phyloP scores from a whole-genome alignment of 2,329 filamentous ascomycete genomes.

The Neoascochyta sp. region DNA sequence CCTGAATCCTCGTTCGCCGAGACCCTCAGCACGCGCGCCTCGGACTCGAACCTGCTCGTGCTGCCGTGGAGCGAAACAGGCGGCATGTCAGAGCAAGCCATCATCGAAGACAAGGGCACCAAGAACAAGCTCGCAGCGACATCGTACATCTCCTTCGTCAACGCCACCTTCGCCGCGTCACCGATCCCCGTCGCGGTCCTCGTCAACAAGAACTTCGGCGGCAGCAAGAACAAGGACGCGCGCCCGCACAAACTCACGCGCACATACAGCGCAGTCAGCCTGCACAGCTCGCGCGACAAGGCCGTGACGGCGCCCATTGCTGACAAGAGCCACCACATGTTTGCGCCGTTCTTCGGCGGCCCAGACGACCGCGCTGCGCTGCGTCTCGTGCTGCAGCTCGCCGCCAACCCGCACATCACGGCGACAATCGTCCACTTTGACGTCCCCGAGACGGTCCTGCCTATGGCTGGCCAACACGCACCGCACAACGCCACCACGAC shows the following conservation, averaged over 20 bases:
- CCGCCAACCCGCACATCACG: slow-evolving; percentile 72
- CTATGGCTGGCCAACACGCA: too few species aligned
- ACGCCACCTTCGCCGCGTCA: slow-evolving; percentile 59
- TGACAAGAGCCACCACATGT: slow-evolving; percentile 75
- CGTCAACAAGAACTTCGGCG: slow-evolving; percentile 67
- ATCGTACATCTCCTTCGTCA: slow-evolving; percentile 71
- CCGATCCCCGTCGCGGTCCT: slow-evolving; percentile 71
- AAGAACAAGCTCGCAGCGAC: slow-evolving; percentile 58
- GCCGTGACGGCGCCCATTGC: slow-evolving; percentile 54
- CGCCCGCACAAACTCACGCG: slow-evolving; percentile 20
- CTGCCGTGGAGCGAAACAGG: slow-evolving; percentile 89
- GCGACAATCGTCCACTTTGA: slow-evolving; percentile 68
- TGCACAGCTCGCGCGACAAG: slow-evolving; percentile 58
- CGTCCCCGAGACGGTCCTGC: slow-evolving; percentile 21
- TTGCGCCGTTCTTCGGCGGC: slow-evolving; percentile 82
- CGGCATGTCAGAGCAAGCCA: slow-evolving; percentile 63
- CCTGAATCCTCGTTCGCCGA: slow-evolving; percentile 76
- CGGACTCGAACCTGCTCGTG: slow-evolving; percentile 63
- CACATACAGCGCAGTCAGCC: slow-evolving; percentile 31
- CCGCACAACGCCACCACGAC: slow-evolving; percentile 6
- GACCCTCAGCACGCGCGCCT: slow-evolving; percentile 64
- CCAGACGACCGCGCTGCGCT: slow-evolving; percentile 77
- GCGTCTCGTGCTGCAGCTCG: slow-evolving; percentile 77
- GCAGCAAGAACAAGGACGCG: slow-evolving; percentile 39
- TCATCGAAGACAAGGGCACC: slow-evolving; percentile 47